Evolutionary conservation across 73 alveolate genomes (phyloP), one percentile per base, ranked within the genome.

Genomic region (Paramecium tetraurelia): DNA sequence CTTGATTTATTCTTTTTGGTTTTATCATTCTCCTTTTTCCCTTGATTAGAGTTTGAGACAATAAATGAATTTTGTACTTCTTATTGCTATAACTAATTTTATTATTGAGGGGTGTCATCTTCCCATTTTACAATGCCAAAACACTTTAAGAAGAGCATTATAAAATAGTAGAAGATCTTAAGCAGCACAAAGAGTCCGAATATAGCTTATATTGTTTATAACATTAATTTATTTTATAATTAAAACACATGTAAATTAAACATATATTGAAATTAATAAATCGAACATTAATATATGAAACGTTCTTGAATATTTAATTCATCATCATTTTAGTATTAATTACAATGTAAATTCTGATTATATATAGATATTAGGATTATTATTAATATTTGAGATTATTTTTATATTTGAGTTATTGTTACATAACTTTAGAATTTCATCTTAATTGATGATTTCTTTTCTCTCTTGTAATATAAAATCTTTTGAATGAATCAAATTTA

Each of bases 121-220:
- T 80, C 90, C 90, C 90, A 80, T 46, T 80, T 80, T 31, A 80
- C 75, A 1, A 80, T 43, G 2, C 90, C 90, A 10, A 80, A 40
- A 80, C 90, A 80, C 44, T 80, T 80, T 31, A 80, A 41, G 77
- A 80, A 6, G 12, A 80, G 90, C 75, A 44, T 80, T 21, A 80
- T 80, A 63, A 80, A 44, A 48, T 80, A 80, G 35, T 80, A 80
- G 44, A 80, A 40, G 29, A 80, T 48, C 18, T 80, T 41, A n/a
- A 80, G 43, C 31, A 80, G 16, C 7, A 80, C 90, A 22, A 80
- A n/a, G 0, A 46, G 76, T 43, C 90, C 90, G 21, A 80, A 80
- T 20, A 80, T 44, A 2, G 90, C 90, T 46, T 80, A 46, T 43
- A 80, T 80, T 21, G 90, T 80, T 46, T 80, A 46, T 44, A 80